Evolutionary conservation across 805 yeast genomes (phyloP).

Genomic region (Starmerella bombi): DNA sequence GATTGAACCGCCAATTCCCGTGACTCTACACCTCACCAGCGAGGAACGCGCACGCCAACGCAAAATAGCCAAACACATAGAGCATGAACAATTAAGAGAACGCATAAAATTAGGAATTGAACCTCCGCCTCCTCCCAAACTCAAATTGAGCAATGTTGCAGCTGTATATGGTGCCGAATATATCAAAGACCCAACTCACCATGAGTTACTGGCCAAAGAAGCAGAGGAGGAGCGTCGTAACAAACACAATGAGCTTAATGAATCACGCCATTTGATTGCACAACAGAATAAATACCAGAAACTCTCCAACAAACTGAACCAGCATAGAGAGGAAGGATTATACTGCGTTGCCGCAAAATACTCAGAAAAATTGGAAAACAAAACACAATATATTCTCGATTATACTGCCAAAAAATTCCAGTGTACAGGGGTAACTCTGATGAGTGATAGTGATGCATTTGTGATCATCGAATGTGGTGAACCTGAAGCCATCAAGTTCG

Average conservation of each 20-base stretch:
- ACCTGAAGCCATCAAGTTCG: conserved; percentile 47
- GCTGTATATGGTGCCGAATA: conserved; percentile 75
- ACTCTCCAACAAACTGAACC: conserved; percentile 32
- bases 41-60: conserved; percentile 59
- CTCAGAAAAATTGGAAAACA: conserved; percentile 42
- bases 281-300: conserved; percentile 44
- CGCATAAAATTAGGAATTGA: conserved; percentile 66
- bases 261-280: conserved; percentile 44
- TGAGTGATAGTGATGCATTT: conserved; percentile 33
- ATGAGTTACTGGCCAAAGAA: conserved; percentile 55
- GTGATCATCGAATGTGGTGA: conserved; percentile 66
- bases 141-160: conserved; percentile 73
- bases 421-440: conserved; percentile 43
- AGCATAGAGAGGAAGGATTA: conserved; percentile 41
- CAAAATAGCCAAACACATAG: conserved; percentile 49
- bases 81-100: conserved; percentile 60
- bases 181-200: conserved; percentile 74
- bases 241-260: conserved; percentile 49
- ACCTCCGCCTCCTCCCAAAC: conserved; percentile 82
- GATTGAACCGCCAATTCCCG: conserved; percentile 1
- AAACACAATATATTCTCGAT: conserved; percentile 61
- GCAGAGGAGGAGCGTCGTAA: conserved; percentile 53
- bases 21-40: conserved; percentile 30
- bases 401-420: conserved; percentile 63
- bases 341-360: conserved; percentile 48